Percentiles rank a stretch among this genome's conserved stretches.
phyloP scores from a whole-genome alignment of 352 stramenopile genomes.

The Globisporangium irregulare region DNA sequence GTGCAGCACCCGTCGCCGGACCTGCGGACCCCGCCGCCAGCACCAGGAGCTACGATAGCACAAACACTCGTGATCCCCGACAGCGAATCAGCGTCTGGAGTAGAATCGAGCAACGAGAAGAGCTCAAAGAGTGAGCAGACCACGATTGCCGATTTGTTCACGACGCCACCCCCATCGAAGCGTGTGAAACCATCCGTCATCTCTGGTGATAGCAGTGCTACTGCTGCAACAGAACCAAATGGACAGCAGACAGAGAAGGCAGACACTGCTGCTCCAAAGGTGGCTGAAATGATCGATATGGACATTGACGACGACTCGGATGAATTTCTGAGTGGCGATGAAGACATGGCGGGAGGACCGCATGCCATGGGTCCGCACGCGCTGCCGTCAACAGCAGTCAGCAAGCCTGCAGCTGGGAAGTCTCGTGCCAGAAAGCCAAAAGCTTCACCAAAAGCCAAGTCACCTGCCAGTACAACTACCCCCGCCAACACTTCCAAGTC shows the following conservation, averaged over 20 bases:
- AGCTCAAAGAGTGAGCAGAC: background rate
- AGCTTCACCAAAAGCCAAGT: background rate
- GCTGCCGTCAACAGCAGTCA: background rate
- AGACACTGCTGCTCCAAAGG: background rate
- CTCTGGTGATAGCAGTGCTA: background rate
- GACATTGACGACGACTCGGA: conserved; percentile 7
- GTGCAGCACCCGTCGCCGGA: background rate
- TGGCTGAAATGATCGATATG: background rate
- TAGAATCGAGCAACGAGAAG: background rate
- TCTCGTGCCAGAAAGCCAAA: background rate
- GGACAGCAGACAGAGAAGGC: background rate
- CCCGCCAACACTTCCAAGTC: background rate
- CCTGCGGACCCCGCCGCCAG: background rate
- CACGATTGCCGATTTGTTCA: conserved; percentile 13
- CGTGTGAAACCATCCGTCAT: background rate
- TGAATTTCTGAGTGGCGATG: conserved; percentile 11
- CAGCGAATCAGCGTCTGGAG: background rate
- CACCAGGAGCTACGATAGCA: background rate
- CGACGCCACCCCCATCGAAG: conserved; percentile 19
- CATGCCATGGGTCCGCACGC: background rate
- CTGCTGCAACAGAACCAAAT: conserved; percentile 1
- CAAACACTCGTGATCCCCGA: background rate
- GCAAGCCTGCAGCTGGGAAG: background rate
- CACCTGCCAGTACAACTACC: background rate
- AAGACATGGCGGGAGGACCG: conserved; percentile 5